Conservation (phyloP, 805 yeast genomes). For the Scheffersomyces stipitis region DNA sequence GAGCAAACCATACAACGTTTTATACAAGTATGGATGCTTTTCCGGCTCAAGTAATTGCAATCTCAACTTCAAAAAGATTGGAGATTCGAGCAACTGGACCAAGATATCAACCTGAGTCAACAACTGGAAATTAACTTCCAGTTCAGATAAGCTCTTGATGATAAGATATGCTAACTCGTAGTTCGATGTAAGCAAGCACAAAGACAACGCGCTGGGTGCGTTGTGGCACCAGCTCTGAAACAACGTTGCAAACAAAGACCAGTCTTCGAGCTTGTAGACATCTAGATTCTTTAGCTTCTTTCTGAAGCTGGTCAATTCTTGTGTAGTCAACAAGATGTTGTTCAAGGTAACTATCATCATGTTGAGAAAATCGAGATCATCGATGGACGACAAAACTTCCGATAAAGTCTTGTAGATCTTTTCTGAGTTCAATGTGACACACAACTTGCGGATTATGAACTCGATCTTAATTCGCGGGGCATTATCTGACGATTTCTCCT, state of each 20-base stretch:
- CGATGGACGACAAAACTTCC: slow-evolving; percentile 56
- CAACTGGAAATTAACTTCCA: slow-evolving; percentile 75
- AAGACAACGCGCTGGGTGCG: slow-evolving; percentile 81
- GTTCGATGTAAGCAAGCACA: slow-evolving; percentile 82
- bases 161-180: slow-evolving; percentile 87
- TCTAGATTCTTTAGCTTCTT: slow-evolving; percentile 62
- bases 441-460: slow-evolving; percentile 78
- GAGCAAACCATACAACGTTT: slow-evolving; percentile 85
- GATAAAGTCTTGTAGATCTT: slow-evolving; percentile 80
- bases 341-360: slow-evolving; percentile 84
- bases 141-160: slow-evolving; percentile 74
- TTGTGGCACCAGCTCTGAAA: slow-evolving; percentile 92
- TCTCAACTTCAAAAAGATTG: slow-evolving; percentile 83
- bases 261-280: slow-evolving; percentile 52
- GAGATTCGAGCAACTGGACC: slow-evolving; percentile 88
- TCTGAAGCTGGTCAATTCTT: slow-evolving; percentile 72
- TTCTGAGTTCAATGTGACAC: slow-evolving; percentile 78
- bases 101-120: slow-evolving; percentile 85
- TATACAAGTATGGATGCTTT: slow-evolving; percentile 74
- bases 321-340: slow-evolving; percentile 81
- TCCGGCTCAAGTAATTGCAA: slow-evolving; percentile 88
- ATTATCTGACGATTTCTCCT: slow-evolving; percentile 21
- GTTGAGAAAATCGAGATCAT: slow-evolving; percentile 66
- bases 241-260: slow-evolving; percentile 67
- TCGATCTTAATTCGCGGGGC: slow-evolving; percentile 63